A percentile compares a stretch with the other conserved stretches of the same genome.
phyloP scores from a whole-genome alignment of 75 land plant species.

The Pinus albicaulis region DNA sequence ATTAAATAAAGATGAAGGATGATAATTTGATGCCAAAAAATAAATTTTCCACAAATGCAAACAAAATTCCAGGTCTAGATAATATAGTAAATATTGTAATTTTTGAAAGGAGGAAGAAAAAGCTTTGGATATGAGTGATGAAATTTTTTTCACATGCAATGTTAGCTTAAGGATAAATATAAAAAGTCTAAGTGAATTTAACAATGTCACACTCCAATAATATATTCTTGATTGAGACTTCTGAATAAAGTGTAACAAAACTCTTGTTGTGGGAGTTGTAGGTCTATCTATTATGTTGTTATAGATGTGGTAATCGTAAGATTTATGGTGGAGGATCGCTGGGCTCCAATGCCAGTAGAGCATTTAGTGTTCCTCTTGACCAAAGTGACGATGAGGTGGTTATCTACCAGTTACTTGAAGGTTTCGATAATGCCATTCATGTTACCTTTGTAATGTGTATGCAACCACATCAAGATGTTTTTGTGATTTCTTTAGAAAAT shows the following conservation, averaged over 20 bases:
- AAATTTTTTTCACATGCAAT: conserved; percentile 67
- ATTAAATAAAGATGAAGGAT: conserved; percentile 80
- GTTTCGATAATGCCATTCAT: conserved; percentile 75
- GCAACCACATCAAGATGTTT: conserved; percentile 83
- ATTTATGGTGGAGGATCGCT: conserved; percentile 66
- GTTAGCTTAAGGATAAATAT: conserved; percentile 69
- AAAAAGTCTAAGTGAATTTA: conserved; percentile 50
- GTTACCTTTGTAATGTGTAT: conserved; percentile 71
- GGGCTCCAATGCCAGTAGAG: conserved; percentile 47
- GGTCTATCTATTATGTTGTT: conserved; percentile 4
- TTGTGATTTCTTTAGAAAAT: conserved; percentile 79
- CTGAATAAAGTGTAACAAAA: no score
- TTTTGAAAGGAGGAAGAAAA: conserved; percentile 67
- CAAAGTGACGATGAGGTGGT: conserved; percentile 63
- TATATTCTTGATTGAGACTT: no score
- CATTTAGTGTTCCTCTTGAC: conserved; percentile 77
- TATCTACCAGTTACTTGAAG: conserved; percentile 55
- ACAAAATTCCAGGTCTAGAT: conserved; percentile 67
- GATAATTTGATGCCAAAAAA: conserved; percentile 51
- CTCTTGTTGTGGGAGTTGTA: no score
- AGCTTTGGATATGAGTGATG: conserved; percentile 53
- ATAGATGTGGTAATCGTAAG: conserved; percentile 61
- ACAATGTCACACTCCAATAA: conserved; percentile 43
- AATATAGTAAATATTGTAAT: conserved; percentile 71
- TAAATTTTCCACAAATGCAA: conserved; percentile 51